Evolutionary conservation across 2,329 filamentous ascomycete genomes (phyloP).

Genomic region (Clarireedia monteithiana): DNA sequence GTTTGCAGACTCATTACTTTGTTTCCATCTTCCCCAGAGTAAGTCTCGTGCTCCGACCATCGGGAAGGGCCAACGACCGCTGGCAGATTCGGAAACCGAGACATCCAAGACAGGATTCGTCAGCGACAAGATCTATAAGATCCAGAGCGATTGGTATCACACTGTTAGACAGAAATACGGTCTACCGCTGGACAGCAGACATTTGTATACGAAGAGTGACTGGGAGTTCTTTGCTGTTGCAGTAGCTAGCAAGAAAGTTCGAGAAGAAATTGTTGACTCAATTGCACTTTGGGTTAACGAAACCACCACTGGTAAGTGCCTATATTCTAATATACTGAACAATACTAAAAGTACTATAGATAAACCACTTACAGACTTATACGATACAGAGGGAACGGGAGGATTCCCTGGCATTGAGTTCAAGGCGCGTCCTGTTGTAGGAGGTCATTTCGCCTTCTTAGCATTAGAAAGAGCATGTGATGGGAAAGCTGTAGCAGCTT

Average conservation of each 20-base stretch:
- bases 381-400: constrained; percentile 70
- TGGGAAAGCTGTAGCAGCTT: constrained; percentile 53
- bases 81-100: constrained; percentile 10
- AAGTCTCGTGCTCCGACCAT: constrained; percentile 20
- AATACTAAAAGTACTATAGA: constrained; percentile 35
- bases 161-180: constrained; percentile 75
- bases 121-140: constrained; percentile 66
- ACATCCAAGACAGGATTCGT: constrained; percentile 49
- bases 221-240: constrained; percentile 88
- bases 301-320: constrained; percentile 52
- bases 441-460: constrained; percentile 79
- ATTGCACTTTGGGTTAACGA: constrained; percentile 81
- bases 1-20: constrained; percentile 65
- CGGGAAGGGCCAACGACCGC: constrained; percentile 20
- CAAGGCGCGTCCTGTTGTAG: constrained; percentile 75
- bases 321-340: background rate
- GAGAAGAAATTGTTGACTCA: constrained; percentile 63
- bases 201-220: constrained; percentile 81
- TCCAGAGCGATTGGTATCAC: constrained; percentile 75
- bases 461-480: constrained; percentile 74
- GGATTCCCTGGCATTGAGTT: constrained; percentile 69
- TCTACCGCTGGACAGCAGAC: constrained; percentile 71
- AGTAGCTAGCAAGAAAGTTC: constrained; percentile 60
- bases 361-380: constrained; percentile 72
- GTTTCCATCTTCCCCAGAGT: constrained; percentile 54